Conservation (phyloP, 352 stramenopile species). For the Pythium guiyangense region DNA sequence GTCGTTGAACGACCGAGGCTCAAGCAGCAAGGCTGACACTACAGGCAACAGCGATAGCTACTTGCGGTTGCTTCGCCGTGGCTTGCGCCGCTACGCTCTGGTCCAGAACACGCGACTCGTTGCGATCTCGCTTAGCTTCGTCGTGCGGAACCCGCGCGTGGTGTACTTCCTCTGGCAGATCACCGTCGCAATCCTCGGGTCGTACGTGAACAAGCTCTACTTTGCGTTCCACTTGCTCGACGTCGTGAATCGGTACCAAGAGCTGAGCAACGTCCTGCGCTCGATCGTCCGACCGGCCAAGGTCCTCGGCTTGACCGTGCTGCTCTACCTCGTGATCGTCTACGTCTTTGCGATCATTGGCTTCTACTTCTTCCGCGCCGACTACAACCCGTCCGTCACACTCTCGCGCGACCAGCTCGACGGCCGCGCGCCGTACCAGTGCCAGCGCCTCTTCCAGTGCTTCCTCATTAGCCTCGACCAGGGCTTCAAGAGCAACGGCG, state of each 20-base stretch:
- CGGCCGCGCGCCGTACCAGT: slow-evolving; percentile 44
- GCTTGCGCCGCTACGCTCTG: background rate
- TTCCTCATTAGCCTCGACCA: slow-evolving; percentile 72
- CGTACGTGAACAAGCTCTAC: slow-evolving; percentile 71
- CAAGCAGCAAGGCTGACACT: background rate
- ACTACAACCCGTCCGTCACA: slow-evolving; percentile 34
- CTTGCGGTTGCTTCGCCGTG: background rate
- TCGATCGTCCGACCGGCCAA: slow-evolving; percentile 60
- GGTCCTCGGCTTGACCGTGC: slow-evolving; percentile 46
- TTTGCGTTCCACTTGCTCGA: slow-evolving; percentile 76
- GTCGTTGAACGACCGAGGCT: too few species aligned
- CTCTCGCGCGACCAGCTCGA: slow-evolving; percentile 29
- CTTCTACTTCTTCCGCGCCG: slow-evolving; percentile 69
- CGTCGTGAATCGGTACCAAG: slow-evolving; percentile 73
- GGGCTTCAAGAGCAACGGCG: slow-evolving; percentile 61
- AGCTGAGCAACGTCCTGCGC: slow-evolving; percentile 64
- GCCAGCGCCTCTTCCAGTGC: slow-evolving; percentile 64
- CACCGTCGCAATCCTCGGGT: slow-evolving; percentile 44
- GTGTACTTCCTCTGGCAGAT: slow-evolving; percentile 62
- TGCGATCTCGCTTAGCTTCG: slow-evolving; percentile 43
- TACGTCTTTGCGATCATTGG: slow-evolving; percentile 72
- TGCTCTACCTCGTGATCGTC: slow-evolving; percentile 68
- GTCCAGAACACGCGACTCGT: slow-evolving; percentile 20
- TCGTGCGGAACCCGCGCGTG: slow-evolving; percentile 46
- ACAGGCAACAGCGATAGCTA: background rate